phyloP scores from a whole-genome alignment of 768 basidiomycete species.

The Rhodocollybia butyracea region DNA sequence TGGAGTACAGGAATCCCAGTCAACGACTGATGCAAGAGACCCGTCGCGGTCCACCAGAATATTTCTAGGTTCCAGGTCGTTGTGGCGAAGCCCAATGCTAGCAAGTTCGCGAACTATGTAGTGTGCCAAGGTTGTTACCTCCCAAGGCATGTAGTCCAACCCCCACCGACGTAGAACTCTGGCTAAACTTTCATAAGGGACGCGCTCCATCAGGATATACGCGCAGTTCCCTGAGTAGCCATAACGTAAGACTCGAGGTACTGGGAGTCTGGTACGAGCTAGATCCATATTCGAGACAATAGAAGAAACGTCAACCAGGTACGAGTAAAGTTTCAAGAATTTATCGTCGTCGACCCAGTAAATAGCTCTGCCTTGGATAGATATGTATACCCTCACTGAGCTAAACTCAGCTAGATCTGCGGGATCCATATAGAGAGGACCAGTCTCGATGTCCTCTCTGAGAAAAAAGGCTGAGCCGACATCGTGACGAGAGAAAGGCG shows the following conservation, averaged over 20 bases:
- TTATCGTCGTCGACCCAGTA: not conserved
- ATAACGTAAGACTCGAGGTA: not conserved
- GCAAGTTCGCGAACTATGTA: not conserved
- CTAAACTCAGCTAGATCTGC: not conserved
- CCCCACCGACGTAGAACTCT: not conserved
- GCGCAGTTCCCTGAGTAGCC: slow-evolving; percentile 7
- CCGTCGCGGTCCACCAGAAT: not conserved
- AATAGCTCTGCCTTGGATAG: not conserved
- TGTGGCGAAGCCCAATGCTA: not conserved
- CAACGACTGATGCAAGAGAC: not conserved
- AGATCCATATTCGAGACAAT: slow-evolving; percentile 5
- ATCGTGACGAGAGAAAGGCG: not conserved
- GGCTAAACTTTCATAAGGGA: not conserved
- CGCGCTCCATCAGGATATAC: slow-evolving; percentile 12
- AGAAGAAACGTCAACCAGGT: slow-evolving; percentile 3
- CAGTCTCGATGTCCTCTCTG: not conserved
- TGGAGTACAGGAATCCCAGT: slow-evolving; percentile 1
- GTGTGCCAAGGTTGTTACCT: not conserved
- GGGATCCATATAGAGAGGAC: not conserved
- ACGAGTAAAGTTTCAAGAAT: slow-evolving; percentile 1
- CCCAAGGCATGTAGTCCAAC: not conserved
- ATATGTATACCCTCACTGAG: not conserved
- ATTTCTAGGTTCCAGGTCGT: not conserved
- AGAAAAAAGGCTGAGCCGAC: not conserved
- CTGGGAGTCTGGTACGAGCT: not conserved